Conservation (phyloP, 805 yeast species). For the Candida ovalis region DNA sequence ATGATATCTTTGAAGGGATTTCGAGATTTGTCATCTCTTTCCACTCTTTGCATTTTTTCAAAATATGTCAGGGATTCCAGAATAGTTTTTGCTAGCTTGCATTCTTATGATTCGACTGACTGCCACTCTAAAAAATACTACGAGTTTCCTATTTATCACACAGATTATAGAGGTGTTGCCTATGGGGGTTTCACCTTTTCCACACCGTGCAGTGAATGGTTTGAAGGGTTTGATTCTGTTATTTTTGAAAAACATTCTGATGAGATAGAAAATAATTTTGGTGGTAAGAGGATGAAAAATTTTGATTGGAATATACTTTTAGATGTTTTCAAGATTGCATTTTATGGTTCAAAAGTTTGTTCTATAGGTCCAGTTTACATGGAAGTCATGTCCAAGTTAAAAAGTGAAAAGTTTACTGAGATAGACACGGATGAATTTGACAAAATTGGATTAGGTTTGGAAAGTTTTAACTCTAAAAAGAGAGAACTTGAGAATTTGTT, state of each 20-base stretch:
- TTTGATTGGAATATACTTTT: not conserved
- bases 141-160: constrained; percentile 8
- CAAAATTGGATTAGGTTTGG: not conserved
- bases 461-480: not conserved
- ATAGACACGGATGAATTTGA: not conserved
- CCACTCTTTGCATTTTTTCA: not conserved
- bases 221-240: not conserved
- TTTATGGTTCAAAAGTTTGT: not conserved
- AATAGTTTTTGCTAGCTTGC: not conserved
- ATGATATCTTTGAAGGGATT: not conserved
- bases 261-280: not conserved
- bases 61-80: not conserved
- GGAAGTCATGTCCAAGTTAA: not conserved
- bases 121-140: constrained; percentile 8
- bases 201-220: not conserved
- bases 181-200: constrained; percentile 7
- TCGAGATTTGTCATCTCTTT: not conserved
- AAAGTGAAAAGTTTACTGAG: not conserved
- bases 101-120: constrained; percentile 8
- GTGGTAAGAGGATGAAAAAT: not conserved
- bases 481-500: not conserved
- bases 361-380: not conserved
- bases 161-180: constrained; percentile 12
- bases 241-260: not conserved
- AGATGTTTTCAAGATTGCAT: not conserved